Percentiles rank a stretch among this genome's conserved stretches.
Conservation (phyloP, 768 basidiomycete species). For the Ramaria rubella region DNA sequence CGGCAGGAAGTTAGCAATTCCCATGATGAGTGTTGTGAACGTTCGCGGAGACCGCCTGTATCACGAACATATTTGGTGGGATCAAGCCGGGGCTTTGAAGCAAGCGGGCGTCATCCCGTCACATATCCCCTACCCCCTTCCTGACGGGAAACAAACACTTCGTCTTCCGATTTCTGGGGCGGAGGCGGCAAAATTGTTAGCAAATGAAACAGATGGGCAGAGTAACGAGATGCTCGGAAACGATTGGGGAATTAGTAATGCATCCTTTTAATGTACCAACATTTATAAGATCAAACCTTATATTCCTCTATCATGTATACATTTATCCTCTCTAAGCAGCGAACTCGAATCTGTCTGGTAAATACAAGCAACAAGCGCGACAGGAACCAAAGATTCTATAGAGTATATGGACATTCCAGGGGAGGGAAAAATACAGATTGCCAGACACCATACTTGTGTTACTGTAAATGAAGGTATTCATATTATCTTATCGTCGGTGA, state of each 20-base stretch:
- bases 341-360: too few species aligned
- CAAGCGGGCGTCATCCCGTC: conserved; percentile 23
- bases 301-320: too few species aligned
- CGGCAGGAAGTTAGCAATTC: conserved; percentile 40
- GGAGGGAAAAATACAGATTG: too few species aligned
- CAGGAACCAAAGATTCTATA: too few species aligned
- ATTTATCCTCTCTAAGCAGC: too few species aligned
- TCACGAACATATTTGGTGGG: conserved; percentile 28
- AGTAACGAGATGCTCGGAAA: conserved; percentile 24
- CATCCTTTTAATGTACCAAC: not conserved
- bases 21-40: conserved; percentile 52
- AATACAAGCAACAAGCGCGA: too few species aligned
- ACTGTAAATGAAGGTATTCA: too few species aligned
- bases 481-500: not conserved
- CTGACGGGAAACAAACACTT: conserved; percentile 15
- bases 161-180: conserved; percentile 23
- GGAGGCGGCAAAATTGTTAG: conserved; percentile 20
- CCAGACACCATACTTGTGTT: too few species aligned
- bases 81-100: conserved; percentile 22
- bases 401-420: too few species aligned
- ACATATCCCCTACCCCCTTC: conserved; percentile 17
- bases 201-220: conserved; percentile 20
- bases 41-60: conserved; percentile 32
- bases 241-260: conserved; percentile 16
- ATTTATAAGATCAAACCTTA: too few species aligned